Base-by-base conservation (phyloP, 1,284 basidiomycete species). In the Leccinum pachyderme region DNA sequence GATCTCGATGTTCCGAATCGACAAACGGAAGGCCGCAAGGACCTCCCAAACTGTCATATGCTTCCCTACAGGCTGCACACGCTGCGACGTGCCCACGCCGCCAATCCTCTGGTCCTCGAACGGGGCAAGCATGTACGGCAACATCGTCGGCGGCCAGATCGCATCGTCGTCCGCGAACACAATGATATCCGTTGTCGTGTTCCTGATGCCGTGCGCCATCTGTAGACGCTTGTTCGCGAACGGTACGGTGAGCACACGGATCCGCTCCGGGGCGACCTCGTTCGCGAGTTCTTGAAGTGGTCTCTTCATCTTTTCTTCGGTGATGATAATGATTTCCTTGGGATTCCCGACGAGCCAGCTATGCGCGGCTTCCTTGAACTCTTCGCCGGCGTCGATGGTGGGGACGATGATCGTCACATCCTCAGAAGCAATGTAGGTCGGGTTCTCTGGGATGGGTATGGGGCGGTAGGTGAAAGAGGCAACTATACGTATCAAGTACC, bases 161-260 rank as follows among this genome's bases (percentile, higher is more conserved):
- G 93, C 92, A 71, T 95, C 93, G 69, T 96, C 93, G 69, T 95
- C 93, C 4, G 93, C 92, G 64, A 95, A 95, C n/a, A 95, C 87
- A 70, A 95, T 93, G 72, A 96, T 95, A 69, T 95, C 93, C 2
- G 93, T 95, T 0, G 86, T 88, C 27, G 87, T 28, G 71, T 93
- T 87, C 70, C 87, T 87, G 71, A 95, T 94, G 13, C 93, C 93
- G 65, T 95, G 91, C 9, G 45, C 25, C 45, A 46, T 46, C 6
- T 46, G 45, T 11, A 95, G 76, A 12, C 93, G 87, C 72, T 95
- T 95, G 78, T 95, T 95, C 57, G 93, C 93, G 64, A 88, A 94
- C 2, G 92, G 91, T 5, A 95, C 93, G 15, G 93, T 95, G 52
- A 94, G 77, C 41, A 95, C 93, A 47, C 89, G 84, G 59, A 95